Evolutionary conservation across 164 flowering plant species (phyloP).

Genomic region (Annona cherimola): DNA sequence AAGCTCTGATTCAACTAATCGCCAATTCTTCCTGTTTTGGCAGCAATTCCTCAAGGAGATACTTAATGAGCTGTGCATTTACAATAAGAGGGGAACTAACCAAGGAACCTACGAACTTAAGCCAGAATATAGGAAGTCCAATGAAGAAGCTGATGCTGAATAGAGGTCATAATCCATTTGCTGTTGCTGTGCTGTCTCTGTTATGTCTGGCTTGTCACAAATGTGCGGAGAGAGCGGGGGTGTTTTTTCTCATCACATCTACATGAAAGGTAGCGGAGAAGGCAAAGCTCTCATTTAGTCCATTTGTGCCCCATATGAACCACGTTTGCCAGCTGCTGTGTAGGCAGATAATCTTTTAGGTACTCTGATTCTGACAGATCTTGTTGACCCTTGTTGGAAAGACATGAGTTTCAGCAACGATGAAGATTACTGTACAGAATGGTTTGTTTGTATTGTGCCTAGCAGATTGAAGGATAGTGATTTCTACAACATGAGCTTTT

Average conservation of each 20-base stretch:
- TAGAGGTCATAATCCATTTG: constrained; percentile 10
- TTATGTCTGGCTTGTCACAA: not conserved
- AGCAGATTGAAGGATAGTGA: too few species aligned
- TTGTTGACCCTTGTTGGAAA: not conserved
- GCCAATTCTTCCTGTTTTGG: constrained; percentile 13
- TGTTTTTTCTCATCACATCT: not conserved
- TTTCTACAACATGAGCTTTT: too few species aligned
- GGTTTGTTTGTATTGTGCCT: too few species aligned
- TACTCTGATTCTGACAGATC: too few species aligned
- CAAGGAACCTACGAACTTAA: constrained; percentile 88
- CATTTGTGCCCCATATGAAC: not conserved
- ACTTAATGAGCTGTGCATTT: constrained; percentile 70
- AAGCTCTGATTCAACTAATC: too few species aligned
- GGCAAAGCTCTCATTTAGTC: not conserved
- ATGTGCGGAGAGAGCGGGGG: not conserved
- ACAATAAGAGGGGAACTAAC: constrained; percentile 85
- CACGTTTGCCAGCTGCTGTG: not conserved
- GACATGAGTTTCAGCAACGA: too few species aligned
- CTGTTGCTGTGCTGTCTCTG: not conserved
- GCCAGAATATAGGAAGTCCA: constrained; percentile 67
- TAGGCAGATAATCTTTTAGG: not conserved
- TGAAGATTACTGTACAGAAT: too few species aligned
- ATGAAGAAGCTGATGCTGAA: constrained; percentile 24
- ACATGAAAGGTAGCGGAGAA: not conserved
- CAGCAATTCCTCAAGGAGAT: constrained; percentile 90